A percentile compares a stretch with the other conserved stretches of the same genome.
These are phyloP conservation scores for Venturia carpophila DNA, from an alignment of 2,329 filamentous ascomycete genomes.

Conservation along the genomic window DNA sequence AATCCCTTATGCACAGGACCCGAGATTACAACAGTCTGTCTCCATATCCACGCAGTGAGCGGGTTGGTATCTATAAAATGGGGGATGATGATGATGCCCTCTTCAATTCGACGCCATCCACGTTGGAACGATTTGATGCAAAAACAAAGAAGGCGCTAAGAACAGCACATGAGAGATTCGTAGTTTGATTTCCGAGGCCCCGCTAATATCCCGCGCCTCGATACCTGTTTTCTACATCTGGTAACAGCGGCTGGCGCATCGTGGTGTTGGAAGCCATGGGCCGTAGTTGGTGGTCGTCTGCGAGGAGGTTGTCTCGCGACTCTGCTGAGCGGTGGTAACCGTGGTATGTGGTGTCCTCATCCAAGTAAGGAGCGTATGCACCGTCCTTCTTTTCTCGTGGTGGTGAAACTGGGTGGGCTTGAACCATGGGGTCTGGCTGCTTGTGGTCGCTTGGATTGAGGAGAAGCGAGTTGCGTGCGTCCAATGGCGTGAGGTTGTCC, in stretches of 20 bases:
- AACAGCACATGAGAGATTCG: conserved; percentile 10
- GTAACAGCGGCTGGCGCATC: conserved; percentile 14
- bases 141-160: conserved; percentile 8
- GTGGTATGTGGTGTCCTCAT: conserved; percentile 17
- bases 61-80: not conserved
- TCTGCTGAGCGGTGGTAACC: conserved; percentile 14
- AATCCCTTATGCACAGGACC: not conserved
- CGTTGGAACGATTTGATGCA: not conserved
- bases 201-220: conserved; percentile 15
- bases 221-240: conserved; percentile 12
- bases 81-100: not conserved
- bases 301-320: conserved; percentile 14
- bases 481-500: conserved; percentile 77
- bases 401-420: conserved; percentile 3
- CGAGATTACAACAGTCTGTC: conserved; percentile 1
- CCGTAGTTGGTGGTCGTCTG: not conserved
- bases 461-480: conserved; percentile 79
- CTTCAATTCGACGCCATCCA: conserved; percentile 1
- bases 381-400: conserved; percentile 5
- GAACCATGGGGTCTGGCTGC: conserved; percentile 10
- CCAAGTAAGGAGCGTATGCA: not conserved
- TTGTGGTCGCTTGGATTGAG: not conserved
- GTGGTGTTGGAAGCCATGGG: conserved; percentile 7
- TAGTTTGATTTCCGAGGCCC: not conserved
- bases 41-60: conserved; percentile 2